phyloP scores from a whole-genome alignment of 345 rosid genomes.

The Pugionium dolabratum region DNA sequence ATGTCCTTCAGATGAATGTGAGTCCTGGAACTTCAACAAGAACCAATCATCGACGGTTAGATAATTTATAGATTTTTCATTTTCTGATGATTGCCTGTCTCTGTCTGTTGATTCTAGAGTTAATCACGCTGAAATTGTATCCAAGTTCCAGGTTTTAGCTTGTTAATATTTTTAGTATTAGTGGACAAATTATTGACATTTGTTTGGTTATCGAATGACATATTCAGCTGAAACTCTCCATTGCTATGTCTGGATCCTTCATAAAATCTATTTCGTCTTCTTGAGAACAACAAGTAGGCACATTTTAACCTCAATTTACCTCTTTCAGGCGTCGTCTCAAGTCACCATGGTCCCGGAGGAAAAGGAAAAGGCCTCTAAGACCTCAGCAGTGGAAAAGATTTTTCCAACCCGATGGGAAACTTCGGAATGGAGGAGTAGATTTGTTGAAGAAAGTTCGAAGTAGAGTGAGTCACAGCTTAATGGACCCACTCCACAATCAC shows the following conservation, averaged over 20 bases:
- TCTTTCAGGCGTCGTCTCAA: slow-evolving; percentile 66
- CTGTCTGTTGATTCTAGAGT: not conserved
- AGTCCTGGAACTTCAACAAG: not conserved
- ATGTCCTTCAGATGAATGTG: slow-evolving; percentile 14
- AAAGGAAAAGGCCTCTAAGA: slow-evolving; percentile 69
- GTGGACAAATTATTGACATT: not conserved
- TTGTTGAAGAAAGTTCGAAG: slow-evolving; percentile 90
- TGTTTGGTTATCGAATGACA: not conserved
- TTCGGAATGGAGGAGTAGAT: slow-evolving; percentile 74
- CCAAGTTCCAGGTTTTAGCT: not conserved
- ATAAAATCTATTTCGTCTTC: not conserved
- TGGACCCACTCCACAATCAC: slow-evolving; percentile 11
- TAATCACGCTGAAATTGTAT: not conserved
- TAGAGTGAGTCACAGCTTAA: slow-evolving; percentile 63
- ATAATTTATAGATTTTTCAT: not conserved
- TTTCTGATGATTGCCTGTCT: not conserved
- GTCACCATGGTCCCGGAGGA: slow-evolving; percentile 96
- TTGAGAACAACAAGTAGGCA: slow-evolving; percentile 8
- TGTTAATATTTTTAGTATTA: not conserved
- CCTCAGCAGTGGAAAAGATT: slow-evolving; percentile 79
- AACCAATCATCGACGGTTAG: not conserved
- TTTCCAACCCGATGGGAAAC: slow-evolving; percentile 70
- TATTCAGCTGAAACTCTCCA: not conserved
- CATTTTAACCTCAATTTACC: slow-evolving; percentile 19
- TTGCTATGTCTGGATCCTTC: slow-evolving; percentile 1